Base-by-base conservation (phyloP, 306 rosid genomes). In the Acacia confusa region DNA sequence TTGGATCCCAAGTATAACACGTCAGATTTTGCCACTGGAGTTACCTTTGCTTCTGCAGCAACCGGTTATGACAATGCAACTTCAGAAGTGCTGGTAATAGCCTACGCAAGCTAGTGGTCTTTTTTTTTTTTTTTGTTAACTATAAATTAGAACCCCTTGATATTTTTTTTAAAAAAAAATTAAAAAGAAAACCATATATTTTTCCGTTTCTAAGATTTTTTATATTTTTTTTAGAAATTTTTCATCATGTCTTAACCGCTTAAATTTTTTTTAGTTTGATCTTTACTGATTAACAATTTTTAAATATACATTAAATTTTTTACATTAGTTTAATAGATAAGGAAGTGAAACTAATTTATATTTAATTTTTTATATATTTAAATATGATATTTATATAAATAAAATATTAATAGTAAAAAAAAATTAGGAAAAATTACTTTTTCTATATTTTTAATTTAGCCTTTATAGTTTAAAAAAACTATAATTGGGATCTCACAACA, bases 31-130 rank as follows among this genome's bases (percentile, higher is more conserved):
- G 95, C 97, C 50, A 82, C 79, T 38, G 97, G 99, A 0, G 91
- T 95, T 81, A 84, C 91, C 36, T 95, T 95, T 84, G 99, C 97
- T 77, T 95, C 99, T 47, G 99, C 99, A 41, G 99, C 92, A 22
- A 86, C 93, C 75, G 99, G 99, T 58, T 95, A 93, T 72, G 99
- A 95, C 66, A 93, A 94, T 57, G 95, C 94, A 17, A 95, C 99
- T 85, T 90, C 99, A 0, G 82, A 84, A 67, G 99, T 95, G 6
- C 86, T 95, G 72, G 99, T 93, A 88, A 72, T 57, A 3, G 25
- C 79, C 19, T 61, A 3, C 30, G 32, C 25, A n/a, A 55, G 61
- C 12, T 55, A 8, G 8, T 53, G 9, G 20, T 34, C 1, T 1
- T 6, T 47, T 64, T 12, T 25, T 40, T 63, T 22, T 24, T 52